Conservation (phyloP, 2,329 filamentous ascomycete species). For the Lecanosticta acicola region DNA sequence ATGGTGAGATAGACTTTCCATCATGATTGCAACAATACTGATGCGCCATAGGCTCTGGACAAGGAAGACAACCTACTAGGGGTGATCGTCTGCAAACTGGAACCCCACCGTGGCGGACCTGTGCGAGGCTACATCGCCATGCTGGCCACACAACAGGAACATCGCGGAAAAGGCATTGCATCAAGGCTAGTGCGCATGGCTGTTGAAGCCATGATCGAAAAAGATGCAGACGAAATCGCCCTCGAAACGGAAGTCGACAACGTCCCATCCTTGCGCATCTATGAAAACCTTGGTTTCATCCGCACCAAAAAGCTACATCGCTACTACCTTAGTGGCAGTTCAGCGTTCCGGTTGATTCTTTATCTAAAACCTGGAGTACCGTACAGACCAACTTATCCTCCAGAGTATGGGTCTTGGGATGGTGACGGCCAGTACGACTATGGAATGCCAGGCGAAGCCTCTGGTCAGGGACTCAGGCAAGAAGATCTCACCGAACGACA, state of each 20-base stretch:
- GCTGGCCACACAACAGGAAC: constrained; percentile 79
- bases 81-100: constrained; percentile 91
- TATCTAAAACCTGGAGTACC: constrained; percentile 62
- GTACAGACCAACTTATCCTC: constrained; percentile 33
- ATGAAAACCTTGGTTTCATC: constrained; percentile 87
- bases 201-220: constrained; percentile 81
- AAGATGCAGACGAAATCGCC: constrained; percentile 72
- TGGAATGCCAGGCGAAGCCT: background rate
- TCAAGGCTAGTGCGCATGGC: constrained; percentile 83
- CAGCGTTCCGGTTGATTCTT: constrained; percentile 81
- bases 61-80: constrained; percentile 66
- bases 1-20: constrained; percentile 54
- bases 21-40: background rate
- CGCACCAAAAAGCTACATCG: constrained; percentile 87
- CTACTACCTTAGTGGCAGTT: constrained; percentile 95
- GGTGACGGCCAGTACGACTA: constrained; percentile 4
- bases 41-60: constrained; percentile 44
- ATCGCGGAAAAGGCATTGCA: constrained; percentile 77
- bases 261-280: constrained; percentile 79
- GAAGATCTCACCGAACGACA: constrained; percentile 28
- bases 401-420: constrained; percentile 24
- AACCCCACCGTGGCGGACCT: constrained; percentile 79
- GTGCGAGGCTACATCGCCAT: constrained; percentile 95
- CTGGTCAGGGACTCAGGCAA: constrained; percentile 12
- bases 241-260: constrained; percentile 96